Conservation (phyloP, 192 early-diverging fungal genomes). For the Neocallimastix lanati region DNA sequence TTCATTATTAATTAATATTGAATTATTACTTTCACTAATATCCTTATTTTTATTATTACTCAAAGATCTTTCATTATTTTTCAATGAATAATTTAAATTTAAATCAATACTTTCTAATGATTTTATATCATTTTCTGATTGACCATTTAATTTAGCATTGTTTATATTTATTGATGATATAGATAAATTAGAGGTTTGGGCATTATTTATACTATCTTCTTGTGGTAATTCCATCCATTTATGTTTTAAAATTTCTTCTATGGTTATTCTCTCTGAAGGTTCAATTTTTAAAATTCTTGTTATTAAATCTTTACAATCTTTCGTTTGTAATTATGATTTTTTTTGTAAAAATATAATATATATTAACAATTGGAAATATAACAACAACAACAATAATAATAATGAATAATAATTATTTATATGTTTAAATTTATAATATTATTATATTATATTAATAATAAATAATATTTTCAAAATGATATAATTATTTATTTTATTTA, state of each 20-base stretch:
- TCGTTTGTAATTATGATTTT: no score
- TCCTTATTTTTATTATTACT: no score
- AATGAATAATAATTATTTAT: no score
- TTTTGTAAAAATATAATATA: no score
- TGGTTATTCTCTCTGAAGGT: slow-evolving; percentile 38
- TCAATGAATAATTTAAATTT: neutral
- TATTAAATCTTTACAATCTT: slow-evolving; percentile 45
- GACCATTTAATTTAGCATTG: neutral
- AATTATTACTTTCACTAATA: no score
- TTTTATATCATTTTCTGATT: neutral
- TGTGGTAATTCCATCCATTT: slow-evolving; percentile 21
- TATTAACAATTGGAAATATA: no score
- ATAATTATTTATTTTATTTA: no score
- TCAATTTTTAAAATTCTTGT: slow-evolving; percentile 41
- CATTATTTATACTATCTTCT: slow-evolving; percentile 10
- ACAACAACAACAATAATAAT: neutral
- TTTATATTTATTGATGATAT: neutral
- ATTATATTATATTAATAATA: no score
- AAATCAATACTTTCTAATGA: neutral
- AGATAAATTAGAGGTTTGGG: slow-evolving; percentile 3
- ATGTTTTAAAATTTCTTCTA: slow-evolving; percentile 46
- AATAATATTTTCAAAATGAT: no score
- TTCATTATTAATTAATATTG: no score
- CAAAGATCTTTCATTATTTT: neutral
- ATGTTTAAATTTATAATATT: no score